Evolutionary conservation across 805 yeast species (phyloP).

Genomic region (Starmerella bombi): DNA sequence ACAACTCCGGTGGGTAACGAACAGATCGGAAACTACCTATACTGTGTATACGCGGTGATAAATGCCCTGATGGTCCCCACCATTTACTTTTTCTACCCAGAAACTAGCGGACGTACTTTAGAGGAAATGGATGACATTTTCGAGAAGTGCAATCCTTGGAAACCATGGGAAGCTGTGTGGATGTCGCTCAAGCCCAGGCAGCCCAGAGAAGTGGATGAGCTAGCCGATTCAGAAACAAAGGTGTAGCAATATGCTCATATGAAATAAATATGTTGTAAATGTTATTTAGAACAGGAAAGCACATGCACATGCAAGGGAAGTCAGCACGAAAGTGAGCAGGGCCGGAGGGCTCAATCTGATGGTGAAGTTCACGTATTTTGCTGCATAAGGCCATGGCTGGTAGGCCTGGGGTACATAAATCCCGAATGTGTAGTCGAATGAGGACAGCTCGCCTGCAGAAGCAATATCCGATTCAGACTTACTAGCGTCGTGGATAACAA

Average conservation of each 20-base stretch:
- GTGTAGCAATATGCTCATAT: no score
- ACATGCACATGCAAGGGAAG: not conserved
- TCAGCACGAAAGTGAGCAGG: slow-evolving; percentile 3
- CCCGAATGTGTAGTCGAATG: slow-evolving; percentile 27
- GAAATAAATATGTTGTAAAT: no score
- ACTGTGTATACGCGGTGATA: slow-evolving; percentile 44
- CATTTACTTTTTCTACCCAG: slow-evolving; percentile 40
- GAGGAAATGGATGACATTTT: slow-evolving; percentile 39
- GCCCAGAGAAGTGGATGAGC: no score
- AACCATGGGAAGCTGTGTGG: slow-evolving; percentile 34
- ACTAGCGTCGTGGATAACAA: slow-evolving; percentile 28
- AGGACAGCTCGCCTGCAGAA: slow-evolving; percentile 28
- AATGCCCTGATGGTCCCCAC: slow-evolving; percentile 37
- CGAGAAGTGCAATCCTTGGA: slow-evolving; percentile 35
- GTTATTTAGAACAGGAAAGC: no score
- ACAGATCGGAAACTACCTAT: slow-evolving; percentile 41
- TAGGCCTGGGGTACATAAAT: slow-evolving; percentile 30
- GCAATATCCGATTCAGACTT: slow-evolving; percentile 23
- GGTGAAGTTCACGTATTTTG: slow-evolving; percentile 20
- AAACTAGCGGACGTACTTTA: slow-evolving; percentile 46
- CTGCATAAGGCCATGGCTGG: slow-evolving; percentile 24
- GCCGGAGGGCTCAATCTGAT: slow-evolving; percentile 4
- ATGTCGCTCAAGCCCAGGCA: slow-evolving; percentile 22
- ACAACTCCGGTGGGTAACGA: slow-evolving; percentile 39
- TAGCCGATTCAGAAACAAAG: no score